A percentile compares a stretch with the other conserved stretches of the same genome.
phyloP scores from a whole-genome alignment of 805 yeast genomes.

The Saccharomycopsis fibuligera region DNA sequence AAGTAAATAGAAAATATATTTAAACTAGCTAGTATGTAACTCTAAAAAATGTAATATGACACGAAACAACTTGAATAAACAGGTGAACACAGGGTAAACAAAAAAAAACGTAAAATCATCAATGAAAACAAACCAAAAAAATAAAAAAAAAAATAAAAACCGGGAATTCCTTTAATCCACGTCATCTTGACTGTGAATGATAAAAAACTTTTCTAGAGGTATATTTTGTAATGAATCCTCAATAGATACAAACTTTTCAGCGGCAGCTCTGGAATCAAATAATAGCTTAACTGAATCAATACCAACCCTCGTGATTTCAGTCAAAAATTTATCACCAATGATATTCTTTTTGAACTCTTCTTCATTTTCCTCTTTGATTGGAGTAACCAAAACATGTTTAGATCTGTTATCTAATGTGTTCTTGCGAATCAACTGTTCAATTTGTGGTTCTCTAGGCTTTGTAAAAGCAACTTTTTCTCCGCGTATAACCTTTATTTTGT shows the following conservation, averaged over 20 bases:
- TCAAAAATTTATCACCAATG: not conserved
- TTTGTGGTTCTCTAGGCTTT: not conserved
- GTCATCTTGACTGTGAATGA: not conserved
- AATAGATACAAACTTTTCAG: not conserved
- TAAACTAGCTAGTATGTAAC: too few species aligned
- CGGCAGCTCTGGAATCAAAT: not conserved
- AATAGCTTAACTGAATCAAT: not conserved
- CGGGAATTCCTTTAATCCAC: too few species aligned
- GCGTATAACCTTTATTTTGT: not conserved
- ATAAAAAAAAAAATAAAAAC: too few species aligned
- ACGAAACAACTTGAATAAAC: too few species aligned
- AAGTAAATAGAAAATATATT: too few species aligned
- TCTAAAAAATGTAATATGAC: too few species aligned
- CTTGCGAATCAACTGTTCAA: not conserved
- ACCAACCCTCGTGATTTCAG: not conserved
- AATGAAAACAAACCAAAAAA: too few species aligned
- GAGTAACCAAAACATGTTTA: not conserved
- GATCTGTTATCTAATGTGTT: conserved; percentile 3
- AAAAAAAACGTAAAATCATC: too few species aligned
- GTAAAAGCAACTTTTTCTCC: not conserved
- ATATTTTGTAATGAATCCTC: not conserved
- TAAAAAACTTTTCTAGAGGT: not conserved
- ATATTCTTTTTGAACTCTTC: not conserved
- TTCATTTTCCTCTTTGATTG: not conserved
- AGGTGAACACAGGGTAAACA: too few species aligned